Evolutionary conservation across 1,284 basidiomycete species (phyloP), one percentile per base, ranked within the genome.

Genomic region (Papiliotrema laurentii): DNA sequence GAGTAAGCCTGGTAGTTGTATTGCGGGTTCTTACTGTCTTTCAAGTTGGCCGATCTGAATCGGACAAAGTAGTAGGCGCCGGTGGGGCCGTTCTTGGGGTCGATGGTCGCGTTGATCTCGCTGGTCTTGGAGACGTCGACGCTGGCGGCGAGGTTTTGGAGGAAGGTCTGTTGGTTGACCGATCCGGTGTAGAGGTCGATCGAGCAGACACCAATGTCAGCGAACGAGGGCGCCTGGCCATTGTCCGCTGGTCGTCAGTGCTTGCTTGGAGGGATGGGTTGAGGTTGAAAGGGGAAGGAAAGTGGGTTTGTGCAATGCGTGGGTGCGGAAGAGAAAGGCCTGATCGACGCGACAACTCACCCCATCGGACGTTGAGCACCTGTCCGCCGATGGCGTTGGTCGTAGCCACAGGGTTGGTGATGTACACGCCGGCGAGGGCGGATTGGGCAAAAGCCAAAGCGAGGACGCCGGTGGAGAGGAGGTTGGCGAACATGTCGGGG

Each of bases 1-100:
- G 87, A 89, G 78, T 89, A 92, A 2, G 86, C 82, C 55, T 84
- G 76, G 48, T 80, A 81, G 2, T 78, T 80, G 71, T 76, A 84
- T 43, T 79, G 74, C 16, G 83, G 71, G 51, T 77, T 69, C 7
- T 59, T 54, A 2, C 62, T 61, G 68, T 84, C 80, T 67, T 78
- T 83, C 45, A 80, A 59, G 50, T 30, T 62, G 35, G 78, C 53
- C 0, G 87, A 86, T 51, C 84, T 79, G 67, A 86, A 76, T 47
- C 86, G 85, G 49, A 74, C 56, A 59, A 74, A 74, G 64, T 72
- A 74, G 54, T 63, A 66, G n/a, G 54, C 43, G 26, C 66, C 65
- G 51, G 83, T 76, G 30, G 82, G 79, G 6, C 89, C 89, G 42
- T 84, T 80, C 33, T 68, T 62, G 0, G 80, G 63, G 63, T 84